Base-by-base conservation (phyloP, 208 protist species). In the Acanthamoeba quina region DNA sequence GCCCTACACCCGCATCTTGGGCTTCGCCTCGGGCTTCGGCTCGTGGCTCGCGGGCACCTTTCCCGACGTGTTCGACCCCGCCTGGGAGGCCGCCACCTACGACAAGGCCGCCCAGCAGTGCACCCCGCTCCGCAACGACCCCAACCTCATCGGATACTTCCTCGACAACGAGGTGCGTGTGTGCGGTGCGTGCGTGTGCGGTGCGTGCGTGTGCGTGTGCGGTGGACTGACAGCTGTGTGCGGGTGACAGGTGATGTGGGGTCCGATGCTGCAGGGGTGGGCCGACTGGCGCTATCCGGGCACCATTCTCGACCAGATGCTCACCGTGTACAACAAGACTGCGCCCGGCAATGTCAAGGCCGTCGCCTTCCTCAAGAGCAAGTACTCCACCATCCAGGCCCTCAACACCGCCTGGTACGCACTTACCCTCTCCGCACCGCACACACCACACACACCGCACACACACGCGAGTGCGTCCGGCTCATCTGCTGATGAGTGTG, bases 391-490 rank as follows among this genome's bases (percentile, higher is more conserved):
- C 37, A 49, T 80, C 72, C 72, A 80, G n/a, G 72, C 72, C 1
- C 72, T 80, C 37, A 80, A 80, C 72, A 80, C 31, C 19, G 72
- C 72, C 37, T 80, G 72, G 72, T 54, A 80, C 72, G 54, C 4
- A 6, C 62, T 4, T 37, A 0, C 7, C n/a, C 62, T 13, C 52
- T 58, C 6, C 52, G 52, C 10, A n/a, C n/a, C n/a, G n/a, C n/a
- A n/a, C n/a, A n/a, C n/a, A n/a, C n/a, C n/a, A n/a, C n/a, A n/a
- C n/a, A n/a, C n/a, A 10, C 24, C 15, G 60, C 24, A 21, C 13
- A 29, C 26, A 21, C 24, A 9, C 26, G 9, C 19, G 5, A 60
- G 10, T 6, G 19, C 17, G 17, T 2, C 19, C 54, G 54, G 54
- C 54, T 60, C 54, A 60, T 21, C 54, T 44, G 41, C 41, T n/a